Percentiles rank a stretch among this genome's conserved stretches.
Evolutionary conservation across 306 rosid species (phyloP).

Genomic region (Lathyrus aphaca): DNA sequence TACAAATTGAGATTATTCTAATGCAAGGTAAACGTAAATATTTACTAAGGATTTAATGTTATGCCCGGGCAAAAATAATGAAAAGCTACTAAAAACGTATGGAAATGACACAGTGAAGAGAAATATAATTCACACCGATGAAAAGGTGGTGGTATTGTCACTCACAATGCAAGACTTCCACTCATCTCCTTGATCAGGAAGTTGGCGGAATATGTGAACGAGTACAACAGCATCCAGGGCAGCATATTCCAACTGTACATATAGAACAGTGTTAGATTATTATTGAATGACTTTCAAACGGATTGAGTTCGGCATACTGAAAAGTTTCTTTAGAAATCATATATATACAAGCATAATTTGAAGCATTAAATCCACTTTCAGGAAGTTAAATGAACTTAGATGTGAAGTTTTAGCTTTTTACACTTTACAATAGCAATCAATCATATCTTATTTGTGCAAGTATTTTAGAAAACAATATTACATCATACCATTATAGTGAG

Average conservation of each 20-base stretch:
- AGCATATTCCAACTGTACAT: constrained; percentile 88
- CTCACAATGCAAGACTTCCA: constrained; percentile 92
- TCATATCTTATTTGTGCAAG: background rate
- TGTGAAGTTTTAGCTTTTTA: background rate
- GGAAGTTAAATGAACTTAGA: background rate
- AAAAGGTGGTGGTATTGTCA: constrained; percentile 22
- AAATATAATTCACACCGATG: constrained; percentile 7
- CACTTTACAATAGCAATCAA: background rate
- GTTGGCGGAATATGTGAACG: constrained; percentile 76
- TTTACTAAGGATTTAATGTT: constrained; percentile 3
- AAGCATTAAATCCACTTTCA: constrained; percentile 9
- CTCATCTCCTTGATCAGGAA: constrained; percentile 65
- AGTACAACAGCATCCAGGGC: constrained; percentile 94
- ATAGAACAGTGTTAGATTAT: constrained; percentile 22
- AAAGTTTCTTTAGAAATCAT: constrained; percentile 20
- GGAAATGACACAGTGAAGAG: constrained; percentile 10
- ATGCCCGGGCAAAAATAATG: constrained; percentile 14
- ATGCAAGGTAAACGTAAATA: constrained; percentile 18
- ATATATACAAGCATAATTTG: constrained; percentile 26
- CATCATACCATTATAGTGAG: background rate
- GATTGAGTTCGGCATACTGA: background rate
- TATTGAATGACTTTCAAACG: constrained; percentile 15
- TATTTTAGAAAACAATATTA: background rate
- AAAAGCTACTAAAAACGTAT: constrained; percentile 5
- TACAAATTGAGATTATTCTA: constrained; percentile 1